These are phyloP conservation scores for Capsella bursapastoris DNA, from an alignment of 345 rosid species.

Conservation along the genomic window DNA sequence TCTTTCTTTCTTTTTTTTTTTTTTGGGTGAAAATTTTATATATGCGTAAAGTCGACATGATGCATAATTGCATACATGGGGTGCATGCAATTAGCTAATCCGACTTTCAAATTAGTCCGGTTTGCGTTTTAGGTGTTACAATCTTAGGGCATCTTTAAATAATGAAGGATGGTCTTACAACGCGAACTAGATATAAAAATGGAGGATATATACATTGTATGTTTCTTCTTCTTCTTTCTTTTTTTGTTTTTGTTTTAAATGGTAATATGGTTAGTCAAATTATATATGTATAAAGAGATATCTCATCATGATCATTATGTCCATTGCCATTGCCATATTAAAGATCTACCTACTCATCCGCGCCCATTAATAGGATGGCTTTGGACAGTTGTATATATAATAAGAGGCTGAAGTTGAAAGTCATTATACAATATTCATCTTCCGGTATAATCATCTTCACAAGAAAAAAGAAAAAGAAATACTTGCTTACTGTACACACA, in stretches of 20 bases:
- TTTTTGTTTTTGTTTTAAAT: not conserved
- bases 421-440: conserved; percentile 11
- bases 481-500: conserved; percentile 2
- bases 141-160: not conserved
- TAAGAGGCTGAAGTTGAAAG: conserved; percentile 20
- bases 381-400: conserved; percentile 40
- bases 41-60: not conserved
- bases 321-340: conserved; percentile 10
- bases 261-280: conserved; percentile 14
- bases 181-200: not conserved
- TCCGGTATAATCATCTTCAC: not conserved
- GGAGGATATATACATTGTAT: not conserved
- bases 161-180: not conserved
- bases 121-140: not conserved
- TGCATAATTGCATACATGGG: too few species aligned
- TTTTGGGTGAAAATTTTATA: not conserved
- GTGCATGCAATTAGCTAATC: conserved; percentile 1
- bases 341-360: conserved; percentile 38
- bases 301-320: conserved; percentile 22
- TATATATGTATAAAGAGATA: not conserved
- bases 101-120: not conserved
- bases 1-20: not conserved
- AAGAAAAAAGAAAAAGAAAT: not conserved
- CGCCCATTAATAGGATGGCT: conserved; percentile 37
- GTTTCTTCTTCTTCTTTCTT: not conserved